Conservation (phyloP, 805 yeast species). For the Cephaloascus fragrans region DNA sequence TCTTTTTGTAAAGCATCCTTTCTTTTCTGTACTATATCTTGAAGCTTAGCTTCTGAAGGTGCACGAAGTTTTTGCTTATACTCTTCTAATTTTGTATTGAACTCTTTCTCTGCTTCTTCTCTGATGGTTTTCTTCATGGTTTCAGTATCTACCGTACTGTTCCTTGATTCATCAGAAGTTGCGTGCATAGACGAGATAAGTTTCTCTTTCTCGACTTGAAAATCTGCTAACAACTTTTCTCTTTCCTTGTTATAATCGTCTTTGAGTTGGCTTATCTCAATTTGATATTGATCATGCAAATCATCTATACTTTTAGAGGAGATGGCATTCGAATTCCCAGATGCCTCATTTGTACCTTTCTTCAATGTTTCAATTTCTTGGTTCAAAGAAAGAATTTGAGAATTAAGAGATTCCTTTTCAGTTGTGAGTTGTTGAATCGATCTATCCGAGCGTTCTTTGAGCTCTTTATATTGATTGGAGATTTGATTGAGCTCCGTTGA, state of each 20-base stretch:
- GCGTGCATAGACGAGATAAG: neutral
- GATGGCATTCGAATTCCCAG: neutral
- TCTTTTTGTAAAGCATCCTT: constrained; percentile 9
- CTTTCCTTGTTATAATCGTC: constrained; percentile 12
- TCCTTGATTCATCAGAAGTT: constrained; percentile 1
- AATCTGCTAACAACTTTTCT: constrained; percentile 5
- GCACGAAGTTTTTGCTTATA: constrained; percentile 22
- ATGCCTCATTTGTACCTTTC: neutral
- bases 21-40: constrained; percentile 22
- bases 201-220: constrained; percentile 3
- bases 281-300: constrained; percentile 3
- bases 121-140: constrained; percentile 11
- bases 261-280: constrained; percentile 5
- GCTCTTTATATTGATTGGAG: neutral
- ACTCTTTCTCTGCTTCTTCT: constrained; percentile 9
- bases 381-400: neutral
- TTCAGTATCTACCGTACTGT: no score
- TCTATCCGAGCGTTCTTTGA: neutral
- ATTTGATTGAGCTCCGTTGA: neutral
- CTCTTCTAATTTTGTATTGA: constrained; percentile 3
- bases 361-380: constrained; percentile 3
- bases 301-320: constrained; percentile 3
- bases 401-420: neutral
- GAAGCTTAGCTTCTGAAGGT: constrained; percentile 24
- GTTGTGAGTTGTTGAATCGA: neutral